Conservation (phyloP, 345 rosid genomes). For the Zanthoxylum bungeanum region DNA sequence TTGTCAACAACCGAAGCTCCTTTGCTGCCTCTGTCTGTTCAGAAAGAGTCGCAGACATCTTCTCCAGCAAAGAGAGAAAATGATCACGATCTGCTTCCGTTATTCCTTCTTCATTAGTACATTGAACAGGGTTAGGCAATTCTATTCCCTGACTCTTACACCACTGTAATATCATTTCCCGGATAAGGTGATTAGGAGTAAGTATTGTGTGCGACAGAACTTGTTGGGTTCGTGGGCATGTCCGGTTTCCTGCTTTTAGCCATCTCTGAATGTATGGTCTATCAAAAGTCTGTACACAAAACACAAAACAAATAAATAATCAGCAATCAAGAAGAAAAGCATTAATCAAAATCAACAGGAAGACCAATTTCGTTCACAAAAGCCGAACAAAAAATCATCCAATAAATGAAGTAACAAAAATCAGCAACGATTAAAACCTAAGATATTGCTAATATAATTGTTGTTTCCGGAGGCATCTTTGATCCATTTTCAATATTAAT, state of each 20-base stretch:
- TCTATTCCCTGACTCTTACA: conserved; percentile 60
- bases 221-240: conserved; percentile 85
- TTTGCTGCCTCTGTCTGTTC: conserved; percentile 79
- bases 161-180: conserved; percentile 87
- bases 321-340: background rate
- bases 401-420: too few relatives aligned
- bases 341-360: background rate
- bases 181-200: conserved; percentile 64
- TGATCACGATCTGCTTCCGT: conserved; percentile 58
- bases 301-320: conserved; percentile 3
- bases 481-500: background rate
- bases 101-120: conserved; percentile 44
- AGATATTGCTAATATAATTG: too few relatives aligned
- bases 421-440: background rate
- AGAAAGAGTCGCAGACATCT: conserved; percentile 46
- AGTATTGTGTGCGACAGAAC: conserved; percentile 72
- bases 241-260: conserved; percentile 76
- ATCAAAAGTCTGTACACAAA: conserved; percentile 73
- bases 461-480: too few relatives aligned
- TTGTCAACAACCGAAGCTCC: conserved; percentile 74
- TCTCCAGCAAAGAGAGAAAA: conserved; percentile 58
- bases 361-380: too few relatives aligned
- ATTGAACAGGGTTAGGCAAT: conserved; percentile 31
- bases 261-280: conserved; percentile 76
- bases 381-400: too few relatives aligned